Evolutionary conservation across 1,284 basidiomycete genomes (phyloP).

Genomic region (Apiotrichum porosum): DNA sequence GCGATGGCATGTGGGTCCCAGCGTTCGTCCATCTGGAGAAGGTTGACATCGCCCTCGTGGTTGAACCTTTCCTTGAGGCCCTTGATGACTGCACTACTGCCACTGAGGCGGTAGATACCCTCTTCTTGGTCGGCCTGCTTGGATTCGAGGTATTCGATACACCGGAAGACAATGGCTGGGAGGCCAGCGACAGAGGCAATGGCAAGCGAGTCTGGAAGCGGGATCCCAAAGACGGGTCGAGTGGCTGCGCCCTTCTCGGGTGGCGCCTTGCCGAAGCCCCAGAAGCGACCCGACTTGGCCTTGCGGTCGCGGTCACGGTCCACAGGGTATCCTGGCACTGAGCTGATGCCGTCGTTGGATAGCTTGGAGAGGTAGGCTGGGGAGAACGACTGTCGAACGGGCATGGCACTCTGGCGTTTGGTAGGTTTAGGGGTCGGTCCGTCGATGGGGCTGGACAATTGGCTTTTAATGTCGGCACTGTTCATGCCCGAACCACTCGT

Average conservation of each 20-base stretch:
- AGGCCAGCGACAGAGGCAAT: slow-evolving; percentile 83
- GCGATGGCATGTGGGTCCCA: slow-evolving; percentile 95
- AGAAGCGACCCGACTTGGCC: slow-evolving; percentile 81
- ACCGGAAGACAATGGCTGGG: slow-evolving; percentile 90
- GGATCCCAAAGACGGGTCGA: slow-evolving; percentile 82
- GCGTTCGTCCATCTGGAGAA: slow-evolving; percentile 76
- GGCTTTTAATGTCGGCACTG: too few species aligned
- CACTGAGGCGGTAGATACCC: slow-evolving; percentile 92
- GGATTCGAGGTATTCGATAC: slow-evolving; percentile 81
- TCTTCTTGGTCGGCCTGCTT: slow-evolving; percentile 93
- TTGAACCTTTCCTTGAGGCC: slow-evolving; percentile 90
- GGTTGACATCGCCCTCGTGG: slow-evolving; percentile 84
- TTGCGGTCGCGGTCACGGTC: slow-evolving; percentile 69
- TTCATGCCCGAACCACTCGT: slow-evolving; percentile 7
- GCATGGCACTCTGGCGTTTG: slow-evolving; percentile 44
- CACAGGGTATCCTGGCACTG: slow-evolving; percentile 26
- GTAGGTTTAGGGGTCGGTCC: slow-evolving; percentile 26
- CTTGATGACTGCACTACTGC: slow-evolving; percentile 91
- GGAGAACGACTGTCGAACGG: slow-evolving; percentile 28
- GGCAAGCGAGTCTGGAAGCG: slow-evolving; percentile 79
- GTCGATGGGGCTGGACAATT: too few species aligned
- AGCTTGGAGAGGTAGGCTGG: slow-evolving; percentile 42
- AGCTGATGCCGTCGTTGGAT: slow-evolving; percentile 32
- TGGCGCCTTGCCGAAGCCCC: slow-evolving; percentile 60
- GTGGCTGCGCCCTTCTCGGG: slow-evolving; percentile 49